A percentile compares a stretch with the other conserved stretches of the same genome.
Conservation (phyloP, 257 asterid genomes). For the Plantago ovata region DNA sequence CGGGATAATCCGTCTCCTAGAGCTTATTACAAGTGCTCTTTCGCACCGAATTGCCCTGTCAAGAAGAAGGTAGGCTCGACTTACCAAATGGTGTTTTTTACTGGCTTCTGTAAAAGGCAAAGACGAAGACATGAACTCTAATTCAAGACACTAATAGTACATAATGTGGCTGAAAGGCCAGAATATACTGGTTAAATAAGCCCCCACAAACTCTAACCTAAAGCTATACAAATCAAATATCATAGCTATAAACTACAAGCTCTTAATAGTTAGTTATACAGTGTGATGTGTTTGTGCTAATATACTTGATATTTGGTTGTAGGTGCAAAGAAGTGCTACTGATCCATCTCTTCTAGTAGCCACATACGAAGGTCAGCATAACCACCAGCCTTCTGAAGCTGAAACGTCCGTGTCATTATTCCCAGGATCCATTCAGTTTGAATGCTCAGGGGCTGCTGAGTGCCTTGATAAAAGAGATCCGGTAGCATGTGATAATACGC, state of each 20-base stretch:
- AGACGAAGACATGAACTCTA: neutral
- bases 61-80: constrained; percentile 61
- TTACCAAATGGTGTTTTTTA: no score
- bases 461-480: constrained; percentile 20
- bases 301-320: neutral
- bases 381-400: constrained; percentile 43
- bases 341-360: constrained; percentile 65
- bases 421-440: constrained; percentile 17
- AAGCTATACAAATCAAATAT: neutral
- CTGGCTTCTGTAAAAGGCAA: no score
- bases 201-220: neutral
- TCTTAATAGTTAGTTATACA: no score
- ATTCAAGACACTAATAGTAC: neutral
- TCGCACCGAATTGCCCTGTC: constrained; percentile 71
- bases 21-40: constrained; percentile 78
- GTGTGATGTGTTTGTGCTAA: neutral
- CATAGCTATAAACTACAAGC: neutral
- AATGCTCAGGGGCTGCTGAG: constrained; percentile 17
- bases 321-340: constrained; percentile 71
- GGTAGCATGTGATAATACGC: constrained; percentile 13
- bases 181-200: neutral
- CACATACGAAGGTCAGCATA: constrained; percentile 72
- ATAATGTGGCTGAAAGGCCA: neutral
- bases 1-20: constrained; percentile 85
- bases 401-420: constrained; percentile 26